Evolutionary conservation across 192 early-diverging fungal genomes (phyloP), one percentile per base, ranked within the genome.

Genomic region (Rhizophagus sp.): DNA sequence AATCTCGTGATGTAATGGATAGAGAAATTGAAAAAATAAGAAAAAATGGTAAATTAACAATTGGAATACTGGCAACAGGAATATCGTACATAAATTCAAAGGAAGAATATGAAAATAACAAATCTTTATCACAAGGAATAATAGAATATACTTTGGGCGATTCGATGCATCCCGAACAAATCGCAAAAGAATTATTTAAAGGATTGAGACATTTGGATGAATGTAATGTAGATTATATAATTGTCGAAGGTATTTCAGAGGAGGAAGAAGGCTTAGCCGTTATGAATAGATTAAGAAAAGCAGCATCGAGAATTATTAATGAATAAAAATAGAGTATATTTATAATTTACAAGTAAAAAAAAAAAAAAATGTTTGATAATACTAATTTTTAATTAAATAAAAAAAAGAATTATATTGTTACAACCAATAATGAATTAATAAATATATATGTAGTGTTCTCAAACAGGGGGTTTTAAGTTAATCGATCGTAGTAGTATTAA

Each of bases 211-310:
- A 82, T 76, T 80, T 97, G 78, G 97, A 99, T 75, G 82, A 87
- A 49, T 81, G 79, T 69, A 84, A 88, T 2, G 92, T 92, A 22
- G 90, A 91, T 61, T 85, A 88, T 10, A 96, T 98, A 75, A 87
- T 98, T 76, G 95, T 99, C 1, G 93, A 99, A 81, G 98, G 96
- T n/a, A 89, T 98, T 4, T 84, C 83, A 1, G 98, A 99, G 69
- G 88, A 87, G 11, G 76, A 91, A n/a, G 96, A 96, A 81, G 97
- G 97, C 1, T 82, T 98, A 84, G 98, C 98, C 0, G 92, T 99
- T 10, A 99, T 99, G 98, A 99, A 99, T 86, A 78, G 98, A 13
- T 66, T 98, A 57, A 84, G 91, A 66, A 99, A 99, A 80, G 97
- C 98, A 0, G 96, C 98, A 0, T 89, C 92, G 1, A 84, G 81